phyloP scores from a whole-genome alignment of 2,329 filamentous ascomycete genomes.

The Huntiella savannae region DNA sequence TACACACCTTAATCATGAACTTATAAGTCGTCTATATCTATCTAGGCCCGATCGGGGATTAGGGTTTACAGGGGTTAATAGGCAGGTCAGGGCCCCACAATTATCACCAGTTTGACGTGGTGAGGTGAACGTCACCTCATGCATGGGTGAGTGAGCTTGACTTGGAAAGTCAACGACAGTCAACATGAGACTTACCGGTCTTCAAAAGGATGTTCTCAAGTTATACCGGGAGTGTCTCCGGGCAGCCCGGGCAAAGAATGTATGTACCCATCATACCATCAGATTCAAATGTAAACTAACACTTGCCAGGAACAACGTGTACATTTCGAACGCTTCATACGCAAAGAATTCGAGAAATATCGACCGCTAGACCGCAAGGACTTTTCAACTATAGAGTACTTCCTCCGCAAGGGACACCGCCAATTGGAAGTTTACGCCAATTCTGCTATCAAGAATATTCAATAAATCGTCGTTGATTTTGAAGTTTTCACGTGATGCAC shows the following conservation, averaged over 20 bases:
- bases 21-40: too few relatives aligned
- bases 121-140: too few relatives aligned
- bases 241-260: constrained; percentile 66
- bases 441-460: constrained; percentile 61
- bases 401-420: constrained; percentile 60
- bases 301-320: constrained; percentile 29
- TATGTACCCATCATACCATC: constrained; percentile 18
- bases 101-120: too few relatives aligned
- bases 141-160: too few relatives aligned
- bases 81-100: too few relatives aligned
- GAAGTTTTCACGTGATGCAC: too few relatives aligned
- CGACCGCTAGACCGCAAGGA: constrained; percentile 58
- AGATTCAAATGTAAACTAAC: not conserved
- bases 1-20: too few relatives aligned
- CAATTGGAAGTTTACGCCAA: constrained; percentile 71
- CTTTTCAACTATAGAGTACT: constrained; percentile 68
- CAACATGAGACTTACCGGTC: constrained; percentile 45
- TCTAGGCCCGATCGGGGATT: too few relatives aligned
- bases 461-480: constrained; percentile 15
- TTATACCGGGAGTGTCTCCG: constrained; percentile 77
- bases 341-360: constrained; percentile 59
- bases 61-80: too few relatives aligned
- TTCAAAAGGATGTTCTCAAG: constrained; percentile 75
- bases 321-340: constrained; percentile 45
- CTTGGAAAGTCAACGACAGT: too few relatives aligned